Evolutionary conservation across 2,329 filamentous ascomycete genomes (phyloP), one percentile per base, ranked within the genome.

Genomic region (Sclerotinia sclerotiorum): DNA sequence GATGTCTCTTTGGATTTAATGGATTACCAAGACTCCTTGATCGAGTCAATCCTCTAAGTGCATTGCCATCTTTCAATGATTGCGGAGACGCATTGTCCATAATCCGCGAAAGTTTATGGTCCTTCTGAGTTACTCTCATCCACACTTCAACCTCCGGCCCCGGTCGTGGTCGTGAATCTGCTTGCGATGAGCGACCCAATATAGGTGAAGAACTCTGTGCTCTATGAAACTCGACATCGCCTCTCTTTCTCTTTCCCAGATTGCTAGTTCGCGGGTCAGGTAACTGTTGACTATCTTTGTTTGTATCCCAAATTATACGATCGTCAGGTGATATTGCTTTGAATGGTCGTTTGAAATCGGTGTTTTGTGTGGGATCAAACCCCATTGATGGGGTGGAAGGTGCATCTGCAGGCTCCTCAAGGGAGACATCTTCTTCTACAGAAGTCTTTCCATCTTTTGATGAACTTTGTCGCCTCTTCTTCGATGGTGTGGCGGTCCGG

Each of bases 111-210:
- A 92, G 81, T 21, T 74, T 74, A 15, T 81, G 73, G 35, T 71
- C 78, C 55, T 83, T 78, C 27, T 87, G 79, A 49, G 90, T 85
- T 76, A 92, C 93, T 65, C 90, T 87, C 73, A 90, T 91, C 91
- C 91, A 94, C 2, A 94, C 79, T 71, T 94, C 90, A 44, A 89
- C 79, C 2, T 90, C 90, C 49, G 91, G 89, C 74, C 94, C 90
- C 44, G 88, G 84, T 71, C 90, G 86, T 17, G 89, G 88, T 73
- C 83, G 75, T 3, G 60, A 24, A 46, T 69, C 57, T 56, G 76
- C 75, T 65, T 79, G 78, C 60, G 78, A 78, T 3, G 80, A 80
- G 54, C 73, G 75, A 17, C 76, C 76, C 27, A 55, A 88, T 2
- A 84, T 80, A 0, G 91, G 90, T 0, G 91, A 93, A 17, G 90